A percentile compares a stretch with the other conserved stretches of the same genome.
Evolutionary conservation across 2,329 filamentous ascomycete genomes (phyloP).

Genomic region (Nigrograna mackinnonii): DNA sequence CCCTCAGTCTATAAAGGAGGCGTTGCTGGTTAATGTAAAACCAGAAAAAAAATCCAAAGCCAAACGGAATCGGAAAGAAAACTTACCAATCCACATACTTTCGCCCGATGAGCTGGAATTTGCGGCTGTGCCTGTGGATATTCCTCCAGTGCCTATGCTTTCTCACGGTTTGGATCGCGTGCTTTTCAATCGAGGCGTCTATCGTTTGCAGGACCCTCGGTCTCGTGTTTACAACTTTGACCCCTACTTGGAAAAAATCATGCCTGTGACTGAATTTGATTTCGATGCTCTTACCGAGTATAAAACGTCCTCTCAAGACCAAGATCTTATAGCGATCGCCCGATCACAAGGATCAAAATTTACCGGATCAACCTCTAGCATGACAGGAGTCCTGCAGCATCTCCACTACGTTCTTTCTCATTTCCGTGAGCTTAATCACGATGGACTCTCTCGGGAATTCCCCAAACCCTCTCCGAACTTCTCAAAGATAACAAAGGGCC

Average conservation of each 20-base stretch:
- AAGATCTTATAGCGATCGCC: slow-evolving; percentile 70
- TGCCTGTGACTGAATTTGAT: slow-evolving; percentile 92
- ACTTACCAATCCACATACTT: slow-evolving; percentile 25
- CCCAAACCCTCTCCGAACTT: slow-evolving; percentile 60
- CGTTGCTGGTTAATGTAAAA: not conserved
- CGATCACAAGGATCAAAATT: slow-evolving; percentile 73
- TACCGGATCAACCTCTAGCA: slow-evolving; percentile 94
- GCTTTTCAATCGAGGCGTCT: slow-evolving; percentile 89
- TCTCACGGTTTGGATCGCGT: slow-evolving; percentile 81
- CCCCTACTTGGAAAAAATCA: slow-evolving; percentile 88
- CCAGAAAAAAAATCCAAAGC: slow-evolving; percentile 5
- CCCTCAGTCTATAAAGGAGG: slow-evolving; percentile 9
- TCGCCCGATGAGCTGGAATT: slow-evolving; percentile 35
- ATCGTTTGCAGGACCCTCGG: slow-evolving; percentile 85
- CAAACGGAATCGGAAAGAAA: slow-evolving; percentile 8
- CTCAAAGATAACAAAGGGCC: slow-evolving; percentile 72
- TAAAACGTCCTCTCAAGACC: slow-evolving; percentile 88
- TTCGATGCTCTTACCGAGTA: slow-evolving; percentile 85
- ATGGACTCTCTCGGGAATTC: slow-evolving; percentile 70
- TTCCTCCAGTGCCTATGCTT: slow-evolving; percentile 63
- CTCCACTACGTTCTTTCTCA: slow-evolving; percentile 90
- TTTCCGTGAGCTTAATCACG: slow-evolving; percentile 74
- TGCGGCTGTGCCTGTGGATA: slow-evolving; percentile 46
- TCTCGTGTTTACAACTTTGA: slow-evolving; percentile 96
- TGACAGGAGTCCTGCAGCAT: slow-evolving; percentile 84